Evolutionary conservation across 1,139 yeast genomes (phyloP), one percentile per base, ranked within the genome.

Genomic region (Arxiozyma heterogenica): DNA sequence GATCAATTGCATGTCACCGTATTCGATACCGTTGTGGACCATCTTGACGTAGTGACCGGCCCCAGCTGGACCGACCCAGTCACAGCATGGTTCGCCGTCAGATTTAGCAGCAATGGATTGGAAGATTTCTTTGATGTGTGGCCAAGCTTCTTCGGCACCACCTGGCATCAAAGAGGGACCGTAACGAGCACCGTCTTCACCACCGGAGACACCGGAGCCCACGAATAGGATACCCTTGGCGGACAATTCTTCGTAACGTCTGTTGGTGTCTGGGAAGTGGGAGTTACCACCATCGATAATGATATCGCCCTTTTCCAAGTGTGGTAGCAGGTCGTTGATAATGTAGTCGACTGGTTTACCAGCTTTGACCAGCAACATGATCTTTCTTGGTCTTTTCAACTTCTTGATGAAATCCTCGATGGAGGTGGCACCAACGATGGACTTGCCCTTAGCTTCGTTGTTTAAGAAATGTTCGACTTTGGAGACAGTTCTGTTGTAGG

Each of bases 151-250:
- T 64, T 79, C 81, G 73, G 90, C 87, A 72, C 98, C 98, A 84
- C 98, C 98, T 65, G 98, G 98, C 98, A 93, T 93, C 76, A 93
- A 82, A 61, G 98, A 91, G 60, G 98, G 98, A 71, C 98, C 98
- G 75, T 87, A 82, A 79, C 98, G 89, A 68, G 98, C 98, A 82
- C 98, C 98, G 75, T 93, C 98, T 78, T 93, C 98, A 80, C 98
- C 98, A 77, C 98, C 98, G 66, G 98, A 93, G 61, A 93, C 98
- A 86, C 98, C 98, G 60, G 96, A 89, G 68, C 98, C 98, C 62
- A 93, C 98, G 68, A 90, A 93, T 63, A 84, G 78, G 70, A 91
- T 84, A 51, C 96, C 98, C 80, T 91, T 84, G 59, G 75, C 76
- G 75, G 87, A 84, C 73, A 93, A 83, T 70, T 89, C 95, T 55